A percentile compares a stretch with the other conserved stretches of the same genome.
Conservation (phyloP, 139 green algal species). For the Pycnococcus provasolii region DNA sequence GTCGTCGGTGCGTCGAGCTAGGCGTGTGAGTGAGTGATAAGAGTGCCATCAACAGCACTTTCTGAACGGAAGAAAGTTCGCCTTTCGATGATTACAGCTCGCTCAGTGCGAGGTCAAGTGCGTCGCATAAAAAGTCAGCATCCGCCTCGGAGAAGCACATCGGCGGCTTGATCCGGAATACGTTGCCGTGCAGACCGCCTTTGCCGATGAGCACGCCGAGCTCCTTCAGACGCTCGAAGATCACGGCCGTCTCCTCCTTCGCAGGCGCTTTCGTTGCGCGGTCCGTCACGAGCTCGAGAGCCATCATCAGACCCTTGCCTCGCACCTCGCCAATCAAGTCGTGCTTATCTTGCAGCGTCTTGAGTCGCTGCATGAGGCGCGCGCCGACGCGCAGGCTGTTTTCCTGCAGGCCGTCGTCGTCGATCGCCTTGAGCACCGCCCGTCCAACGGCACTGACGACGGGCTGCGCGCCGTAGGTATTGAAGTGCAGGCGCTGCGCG, state of each 20-base stretch:
- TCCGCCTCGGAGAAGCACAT: conserved; percentile 87
- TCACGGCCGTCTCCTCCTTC: conserved; percentile 50
- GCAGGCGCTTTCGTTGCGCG: conserved; percentile 74
- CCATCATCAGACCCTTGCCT: conserved; percentile 86
- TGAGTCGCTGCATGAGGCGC: conserved; percentile 17
- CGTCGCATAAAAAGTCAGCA: conserved; percentile 73
- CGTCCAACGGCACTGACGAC: conserved; percentile 75
- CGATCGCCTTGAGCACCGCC: conserved; percentile 64
- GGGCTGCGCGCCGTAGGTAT: conserved; percentile 95
- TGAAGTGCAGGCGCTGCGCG: conserved; percentile 78
- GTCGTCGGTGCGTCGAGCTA: no score
- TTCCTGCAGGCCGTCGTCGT: conserved; percentile 44
- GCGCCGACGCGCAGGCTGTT: conserved; percentile 35
- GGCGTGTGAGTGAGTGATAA: no score
- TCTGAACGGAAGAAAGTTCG: not conserved
- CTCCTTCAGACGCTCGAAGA: conserved; percentile 87
- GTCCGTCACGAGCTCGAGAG: conserved; percentile 90
- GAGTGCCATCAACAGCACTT: no score
- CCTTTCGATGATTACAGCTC: conserved; percentile 31
- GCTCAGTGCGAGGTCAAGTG: conserved; percentile 55
- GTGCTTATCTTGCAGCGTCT: conserved; percentile 27
- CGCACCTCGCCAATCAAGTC: conserved; percentile 85
- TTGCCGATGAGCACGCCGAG: conserved; percentile 89
- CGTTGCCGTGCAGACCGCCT: conserved; percentile 82
- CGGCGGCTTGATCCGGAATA: conserved; percentile 96